Conservation (phyloP, 2,329 filamentous ascomycete species). For the Aureobasidium sp. region DNA sequence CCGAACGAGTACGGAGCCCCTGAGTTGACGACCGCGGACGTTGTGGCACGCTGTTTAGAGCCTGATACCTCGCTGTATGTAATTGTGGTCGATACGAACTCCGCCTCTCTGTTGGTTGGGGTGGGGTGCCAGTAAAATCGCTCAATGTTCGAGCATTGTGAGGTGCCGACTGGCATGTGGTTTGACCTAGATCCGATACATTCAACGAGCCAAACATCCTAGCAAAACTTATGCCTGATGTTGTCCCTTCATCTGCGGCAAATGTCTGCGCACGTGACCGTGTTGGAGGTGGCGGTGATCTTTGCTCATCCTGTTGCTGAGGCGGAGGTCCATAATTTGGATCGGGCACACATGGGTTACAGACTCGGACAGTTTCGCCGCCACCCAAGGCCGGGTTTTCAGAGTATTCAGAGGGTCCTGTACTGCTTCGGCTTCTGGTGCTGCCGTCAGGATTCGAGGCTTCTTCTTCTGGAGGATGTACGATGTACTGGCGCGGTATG, state of each 20-base stretch:
- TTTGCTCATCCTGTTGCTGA: slow-evolving; percentile 9
- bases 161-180: slow-evolving; percentile 2
- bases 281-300: slow-evolving; percentile 6
- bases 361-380: slow-evolving; percentile 60
- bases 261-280: slow-evolving; percentile 14
- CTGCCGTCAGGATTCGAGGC: slow-evolving; percentile 21
- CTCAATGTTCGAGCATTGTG: slow-evolving; percentile 2
- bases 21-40: background rate
- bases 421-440: slow-evolving; percentile 33
- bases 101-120: background rate
- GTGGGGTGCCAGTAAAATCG: background rate
- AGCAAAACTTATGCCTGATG: slow-evolving; percentile 4
- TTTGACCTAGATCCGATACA: background rate
- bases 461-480: slow-evolving; percentile 54
- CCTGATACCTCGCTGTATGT: slow-evolving; percentile 8
- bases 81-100: slow-evolving; percentile 1
- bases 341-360: slow-evolving; percentile 65
- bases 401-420: slow-evolving; percentile 18
- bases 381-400: slow-evolving; percentile 48
- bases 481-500: slow-evolving; percentile 88
- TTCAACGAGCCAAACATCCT: slow-evolving; percentile 4
- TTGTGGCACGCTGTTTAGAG: slow-evolving; percentile 4
- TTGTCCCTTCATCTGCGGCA: background rate
- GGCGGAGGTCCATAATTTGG: slow-evolving; percentile 25
- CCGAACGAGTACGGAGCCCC: background rate